Conservation (phyloP, 805 yeast species). For the Scheffersomyces spartinae region DNA sequence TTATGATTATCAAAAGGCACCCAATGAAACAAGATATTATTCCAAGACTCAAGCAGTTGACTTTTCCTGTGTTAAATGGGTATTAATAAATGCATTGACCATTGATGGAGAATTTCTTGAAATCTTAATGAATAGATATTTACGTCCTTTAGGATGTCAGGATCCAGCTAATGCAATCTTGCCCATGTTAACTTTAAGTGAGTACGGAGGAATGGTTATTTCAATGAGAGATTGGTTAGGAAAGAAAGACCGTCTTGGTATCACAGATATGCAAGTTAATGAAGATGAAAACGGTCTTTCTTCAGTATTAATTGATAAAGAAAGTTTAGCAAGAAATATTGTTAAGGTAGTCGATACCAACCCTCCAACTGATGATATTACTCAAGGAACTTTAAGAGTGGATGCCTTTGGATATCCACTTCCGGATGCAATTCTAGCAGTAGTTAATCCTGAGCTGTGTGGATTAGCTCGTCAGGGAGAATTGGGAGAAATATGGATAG, state of each 20-base stretch:
- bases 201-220: slow-evolving; percentile 93
- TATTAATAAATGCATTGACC: slow-evolving; percentile 75
- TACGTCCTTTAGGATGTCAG: slow-evolving; percentile 79
- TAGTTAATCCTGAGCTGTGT: slow-evolving; percentile 88
- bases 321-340: slow-evolving; percentile 58
- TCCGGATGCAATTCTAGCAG: slow-evolving; percentile 87
- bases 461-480: slow-evolving; percentile 61
- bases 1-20: slow-evolving; percentile 84
- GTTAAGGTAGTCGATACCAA: slow-evolving; percentile 54
- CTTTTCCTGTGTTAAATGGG: slow-evolving; percentile 75
- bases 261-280: slow-evolving; percentile 25
- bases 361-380: slow-evolving; percentile 39
- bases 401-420: slow-evolving; percentile 92
- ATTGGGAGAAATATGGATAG: slow-evolving; percentile 98
- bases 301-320: slow-evolving; percentile 62
- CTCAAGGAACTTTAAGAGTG: slow-evolving; percentile 41
- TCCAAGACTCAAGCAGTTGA: slow-evolving; percentile 68
- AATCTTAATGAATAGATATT: slow-evolving; percentile 79
- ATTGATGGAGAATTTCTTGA: slow-evolving; percentile 91
- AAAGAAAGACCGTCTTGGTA: slow-evolving; percentile 49
- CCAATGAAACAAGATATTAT: slow-evolving; percentile 71
- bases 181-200: slow-evolving; percentile 80
- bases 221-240: slow-evolving; percentile 89
- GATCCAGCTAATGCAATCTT: slow-evolving; percentile 68
- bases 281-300: slow-evolving; percentile 34